These are phyloP conservation scores for Solanum hybrid DNA, from an alignment of 305 asterid species.

Conservation along the genomic window DNA sequence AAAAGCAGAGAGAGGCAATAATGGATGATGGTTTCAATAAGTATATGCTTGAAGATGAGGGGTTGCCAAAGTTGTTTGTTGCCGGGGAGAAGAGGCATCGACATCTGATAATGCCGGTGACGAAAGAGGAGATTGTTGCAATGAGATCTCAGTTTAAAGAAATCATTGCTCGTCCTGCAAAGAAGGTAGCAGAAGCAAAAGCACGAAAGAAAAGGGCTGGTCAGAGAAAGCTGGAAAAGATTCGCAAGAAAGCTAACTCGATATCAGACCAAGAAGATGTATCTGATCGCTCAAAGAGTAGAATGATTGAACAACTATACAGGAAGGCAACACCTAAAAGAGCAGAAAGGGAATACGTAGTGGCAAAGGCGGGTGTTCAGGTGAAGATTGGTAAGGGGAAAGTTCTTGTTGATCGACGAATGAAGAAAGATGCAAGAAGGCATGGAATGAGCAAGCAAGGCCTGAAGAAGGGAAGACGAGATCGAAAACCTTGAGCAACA, in stretches of 20 bases:
- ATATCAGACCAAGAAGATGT: slow-evolving; percentile 71
- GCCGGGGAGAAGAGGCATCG: slow-evolving; percentile 65
- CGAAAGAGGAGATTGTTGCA: slow-evolving; percentile 65
- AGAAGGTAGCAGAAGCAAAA: slow-evolving; percentile 84
- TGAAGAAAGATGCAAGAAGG: slow-evolving; percentile 67
- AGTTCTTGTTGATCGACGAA: slow-evolving; percentile 63
- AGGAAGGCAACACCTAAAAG: slow-evolving; percentile 52
- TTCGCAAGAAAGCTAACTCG: slow-evolving; percentile 67
- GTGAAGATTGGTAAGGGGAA: slow-evolving; percentile 64
- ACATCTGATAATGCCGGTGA: slow-evolving; percentile 54
- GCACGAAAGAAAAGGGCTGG: slow-evolving; percentile 70
- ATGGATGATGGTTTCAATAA: slow-evolving; percentile 79
- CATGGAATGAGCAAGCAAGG: slow-evolving; percentile 39
- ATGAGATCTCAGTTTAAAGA: slow-evolving; percentile 75
- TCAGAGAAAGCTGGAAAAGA: slow-evolving; percentile 48
- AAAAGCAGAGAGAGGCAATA: slow-evolving; percentile 65
- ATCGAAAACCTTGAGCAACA: slow-evolving; percentile 25
- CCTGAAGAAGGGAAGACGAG: slow-evolving; percentile 46
- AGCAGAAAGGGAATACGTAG: slow-evolving; percentile 59
- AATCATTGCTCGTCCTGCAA: slow-evolving; percentile 76
- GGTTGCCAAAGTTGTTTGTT: slow-evolving; percentile 65
- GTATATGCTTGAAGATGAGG: slow-evolving; percentile 52
- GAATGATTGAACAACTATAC: slow-evolving; percentile 70
- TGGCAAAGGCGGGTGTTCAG: slow-evolving; percentile 85
- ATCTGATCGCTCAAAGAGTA: slow-evolving; percentile 58